Conservation (phyloP, 192 early-diverging fungal species). For the Jimgerdemannia lactiflua region DNA sequence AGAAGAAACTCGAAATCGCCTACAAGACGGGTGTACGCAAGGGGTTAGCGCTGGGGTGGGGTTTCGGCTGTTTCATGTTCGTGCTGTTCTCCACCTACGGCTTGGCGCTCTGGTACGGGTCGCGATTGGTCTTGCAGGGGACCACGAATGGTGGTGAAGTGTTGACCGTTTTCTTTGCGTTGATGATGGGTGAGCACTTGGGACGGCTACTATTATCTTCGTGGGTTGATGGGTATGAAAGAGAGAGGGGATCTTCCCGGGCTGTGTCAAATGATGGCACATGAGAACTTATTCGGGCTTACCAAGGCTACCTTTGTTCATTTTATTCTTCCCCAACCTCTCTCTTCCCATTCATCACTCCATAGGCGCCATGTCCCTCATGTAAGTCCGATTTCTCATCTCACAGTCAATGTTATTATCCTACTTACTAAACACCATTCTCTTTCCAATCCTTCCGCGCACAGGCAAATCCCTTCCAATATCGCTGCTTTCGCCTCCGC, state of each 20-base stretch:
- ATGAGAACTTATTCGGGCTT: too few species aligned
- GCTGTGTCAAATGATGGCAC: too few species aligned
- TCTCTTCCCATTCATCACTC: not conserved
- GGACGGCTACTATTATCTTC: too few species aligned
- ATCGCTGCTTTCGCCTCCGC: slow-evolving; percentile 73
- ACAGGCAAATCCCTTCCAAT: slow-evolving; percentile 71
- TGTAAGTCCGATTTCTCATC: not conserved
- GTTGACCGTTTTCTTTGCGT: slow-evolving; percentile 83
- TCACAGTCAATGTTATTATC: too few species aligned
- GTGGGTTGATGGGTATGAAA: too few species aligned
- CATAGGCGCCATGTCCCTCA: not conserved
- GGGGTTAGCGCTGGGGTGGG: slow-evolving; percentile 53
- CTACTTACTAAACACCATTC: too few species aligned
- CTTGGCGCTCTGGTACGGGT: slow-evolving; percentile 85
- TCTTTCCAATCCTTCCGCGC: slow-evolving; percentile 34
- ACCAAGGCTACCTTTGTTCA: too few species aligned
- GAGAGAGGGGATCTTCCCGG: not conserved
- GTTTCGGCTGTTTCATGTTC: slow-evolving; percentile 74
- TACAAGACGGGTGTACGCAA: slow-evolving; percentile 61
- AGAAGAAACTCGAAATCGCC: slow-evolving; percentile 57
- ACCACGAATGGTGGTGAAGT: slow-evolving; percentile 47
- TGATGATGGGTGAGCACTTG: slow-evolving; percentile 70
- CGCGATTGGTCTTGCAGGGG: slow-evolving; percentile 47
- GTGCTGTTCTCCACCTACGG: slow-evolving; percentile 75
- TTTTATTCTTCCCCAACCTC: not conserved